Evolutionary conservation across 2,329 filamentous ascomycete genomes (phyloP), one percentile per base, ranked within the genome.

Genomic region (Xylaria sp.): DNA sequence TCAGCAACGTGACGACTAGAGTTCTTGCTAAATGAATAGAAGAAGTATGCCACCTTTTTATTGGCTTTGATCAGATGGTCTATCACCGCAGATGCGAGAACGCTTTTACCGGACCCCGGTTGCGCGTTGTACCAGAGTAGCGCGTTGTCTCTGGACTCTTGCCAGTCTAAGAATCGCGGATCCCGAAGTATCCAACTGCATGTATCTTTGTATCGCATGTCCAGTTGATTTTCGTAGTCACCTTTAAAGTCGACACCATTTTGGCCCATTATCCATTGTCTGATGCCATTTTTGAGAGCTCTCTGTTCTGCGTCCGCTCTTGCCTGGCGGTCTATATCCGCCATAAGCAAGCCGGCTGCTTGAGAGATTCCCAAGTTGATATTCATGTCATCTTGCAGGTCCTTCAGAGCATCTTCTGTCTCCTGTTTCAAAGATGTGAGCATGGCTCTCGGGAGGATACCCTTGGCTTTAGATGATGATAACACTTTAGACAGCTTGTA

Each of bases 41-140:
- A 70, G 55, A 70, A 70, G 39, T 70, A 70, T 15, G 59, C 68
- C 23, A 70, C 68, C 50, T 63, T 66, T 54, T 63, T 66, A 1
- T 56, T 28, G 20, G 20, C 13, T n/a, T n/a, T 59, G 0, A 10
- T 55, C 13, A 70, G 41, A 37, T 70, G 25, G 9, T 70, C 28
- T 63, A 70, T 66, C 32, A 67, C 64, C 5, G 54, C 25, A 20
- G 68, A 63, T 46, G 68, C 63, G 5, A 70, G 48, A 7, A 70
- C 64, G 50, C 68, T 72, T 66, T 72, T 72, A 12, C 70, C 70
- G 0, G 65, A 70, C 10, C 68, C 68, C 20, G 70, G 68, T 3
- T 54, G 64, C 8, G 70, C 70, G 23, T 54, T 62, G 10, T 70
- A 72, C 68, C 68, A 72, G 18, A 70, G 50, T 15, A 68, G 18